Percentiles rank a stretch among this genome's conserved stretches.
These are phyloP conservation scores for Agrocybe chaxingu DNA, from an alignment of 768 basidiomycete genomes.

Conservation along the genomic window DNA sequence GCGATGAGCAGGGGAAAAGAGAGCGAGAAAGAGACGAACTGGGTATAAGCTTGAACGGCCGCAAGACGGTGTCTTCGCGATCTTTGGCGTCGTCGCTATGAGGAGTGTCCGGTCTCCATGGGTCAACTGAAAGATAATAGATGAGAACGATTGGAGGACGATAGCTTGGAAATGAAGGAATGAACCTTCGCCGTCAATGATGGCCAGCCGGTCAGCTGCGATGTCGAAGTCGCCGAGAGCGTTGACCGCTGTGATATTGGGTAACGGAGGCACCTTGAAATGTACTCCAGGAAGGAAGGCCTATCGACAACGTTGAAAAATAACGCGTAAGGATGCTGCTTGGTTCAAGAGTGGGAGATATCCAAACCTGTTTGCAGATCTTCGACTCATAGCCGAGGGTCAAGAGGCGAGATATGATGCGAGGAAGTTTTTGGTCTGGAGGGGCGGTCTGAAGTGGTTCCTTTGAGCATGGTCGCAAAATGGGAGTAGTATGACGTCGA, in stretches of 20 bases:
- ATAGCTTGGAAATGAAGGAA: not conserved
- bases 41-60: constrained; percentile 86
- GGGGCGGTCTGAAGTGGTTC: constrained; percentile 59
- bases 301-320: constrained; percentile 25
- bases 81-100: constrained; percentile 71
- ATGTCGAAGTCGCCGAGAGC: constrained; percentile 81
- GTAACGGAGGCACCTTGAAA: constrained; percentile 66
- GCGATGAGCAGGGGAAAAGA: not conserved
- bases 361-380: constrained; percentile 29
- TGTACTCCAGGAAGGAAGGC: constrained; percentile 77
- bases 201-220: constrained; percentile 75
- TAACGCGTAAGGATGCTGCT: not conserved
- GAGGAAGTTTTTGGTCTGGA: constrained; percentile 62
- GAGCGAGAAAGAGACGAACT: constrained; percentile 40
- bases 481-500: not conserved
- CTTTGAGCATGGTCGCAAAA: not conserved
- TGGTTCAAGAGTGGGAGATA: not conserved
- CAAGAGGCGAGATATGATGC: constrained; percentile 77
- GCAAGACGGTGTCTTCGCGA: constrained; percentile 65
- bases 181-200: constrained; percentile 83
- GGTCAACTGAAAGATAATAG: constrained; percentile 56
- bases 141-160: not conserved
- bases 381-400: constrained; percentile 41
- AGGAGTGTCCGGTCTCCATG: constrained; percentile 86
- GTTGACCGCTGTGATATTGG: constrained; percentile 84